A percentile compares a stretch with the other conserved stretches of the same genome.
phyloP scores from a whole-genome alignment of 176 grass and related monocot genomes.

The Oryza meyeriana region DNA sequence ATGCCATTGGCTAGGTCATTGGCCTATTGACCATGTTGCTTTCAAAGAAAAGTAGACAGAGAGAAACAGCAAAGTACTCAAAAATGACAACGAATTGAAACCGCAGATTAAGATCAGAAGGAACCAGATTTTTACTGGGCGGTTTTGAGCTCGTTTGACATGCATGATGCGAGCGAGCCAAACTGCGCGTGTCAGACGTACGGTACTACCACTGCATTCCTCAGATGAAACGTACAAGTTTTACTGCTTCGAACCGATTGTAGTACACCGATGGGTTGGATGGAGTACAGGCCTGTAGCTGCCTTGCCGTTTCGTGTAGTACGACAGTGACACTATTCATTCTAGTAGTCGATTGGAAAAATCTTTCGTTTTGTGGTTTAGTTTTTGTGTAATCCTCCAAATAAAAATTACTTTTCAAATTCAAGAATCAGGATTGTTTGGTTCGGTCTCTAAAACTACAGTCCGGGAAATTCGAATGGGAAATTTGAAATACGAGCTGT shows the following conservation, averaged over 20 bases:
- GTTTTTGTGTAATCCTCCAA: not conserved
- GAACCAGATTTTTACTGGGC: not conserved
- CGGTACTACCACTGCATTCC: not conserved
- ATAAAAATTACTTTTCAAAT: too few relatives aligned
- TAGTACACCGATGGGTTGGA: conserved; percentile 3
- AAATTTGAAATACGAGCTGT: too few relatives aligned
- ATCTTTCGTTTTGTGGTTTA: not conserved
- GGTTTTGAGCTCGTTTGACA: not conserved
- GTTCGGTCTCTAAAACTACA: too few relatives aligned
- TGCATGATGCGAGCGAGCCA: not conserved
- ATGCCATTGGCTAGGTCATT: not conserved
- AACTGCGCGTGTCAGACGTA: not conserved
- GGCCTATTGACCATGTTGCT: not conserved
- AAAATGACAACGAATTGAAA: not conserved
- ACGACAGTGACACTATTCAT: conserved; percentile 18
- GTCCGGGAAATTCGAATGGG: too few relatives aligned
- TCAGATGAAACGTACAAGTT: not conserved
- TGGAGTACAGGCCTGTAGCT: conserved; percentile 30
- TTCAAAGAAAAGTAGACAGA: conserved; percentile 23
- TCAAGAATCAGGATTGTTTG: too few relatives aligned
- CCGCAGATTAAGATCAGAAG: not conserved
- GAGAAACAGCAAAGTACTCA: not conserved
- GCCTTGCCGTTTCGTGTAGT: conserved; percentile 6
- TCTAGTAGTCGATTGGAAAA: not conserved
- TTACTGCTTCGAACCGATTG: not conserved